Evolutionary conservation across 257 asterid species (phyloP), one percentile per base, ranked within the genome.

Genomic region (Fraxinus quadrangulata): DNA sequence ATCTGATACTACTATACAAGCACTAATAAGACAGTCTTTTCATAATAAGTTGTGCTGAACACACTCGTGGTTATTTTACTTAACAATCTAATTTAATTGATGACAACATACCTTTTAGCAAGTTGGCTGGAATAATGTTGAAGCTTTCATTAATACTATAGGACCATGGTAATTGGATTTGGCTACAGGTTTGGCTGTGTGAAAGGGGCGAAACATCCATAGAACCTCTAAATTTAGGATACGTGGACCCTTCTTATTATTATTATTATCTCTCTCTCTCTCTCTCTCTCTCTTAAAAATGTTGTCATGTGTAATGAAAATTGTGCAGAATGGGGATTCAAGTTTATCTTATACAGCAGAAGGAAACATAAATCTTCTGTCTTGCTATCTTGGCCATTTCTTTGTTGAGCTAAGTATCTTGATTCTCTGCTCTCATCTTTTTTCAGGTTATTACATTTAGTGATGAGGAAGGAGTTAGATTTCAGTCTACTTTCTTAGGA

Each of bases 391-490:
- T 74, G 61, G 17, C 17, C 12, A 72, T 34, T 36, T 54, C 17
- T 51, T 65, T 70, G 2, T 5, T 54, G 47, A 28, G 56, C 49
- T 30, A 26, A 63, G 42, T 51, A 17, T 73, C 42, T 83, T 36
- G 12, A 67, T 76, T 45, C 16, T 36, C 73, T 74, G 75, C 72
- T 71, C 24, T 66, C 36, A 31, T 31, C 75, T 70, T 12, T 70
- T 61, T 74, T 47, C 88, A 93, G 98, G 96, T 93, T 56, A 89
- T 96, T 78, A 97, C 99, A 47, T 96, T 96, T 78, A 90, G 99
- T 81, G 98, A 96, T 51, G 99, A 96, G 90, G 99, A 96, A 86
- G 98, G 99, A 84, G 99, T 93, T 47, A 88, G 98, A 86, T 96
- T 96, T 79, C 99, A 93, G 73, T 89, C 98, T 3, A 96, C 99